These are phyloP conservation scores for Pleurotus tuber-regium DNA, from an alignment of 768 basidiomycete genomes.

Conservation along the genomic window DNA sequence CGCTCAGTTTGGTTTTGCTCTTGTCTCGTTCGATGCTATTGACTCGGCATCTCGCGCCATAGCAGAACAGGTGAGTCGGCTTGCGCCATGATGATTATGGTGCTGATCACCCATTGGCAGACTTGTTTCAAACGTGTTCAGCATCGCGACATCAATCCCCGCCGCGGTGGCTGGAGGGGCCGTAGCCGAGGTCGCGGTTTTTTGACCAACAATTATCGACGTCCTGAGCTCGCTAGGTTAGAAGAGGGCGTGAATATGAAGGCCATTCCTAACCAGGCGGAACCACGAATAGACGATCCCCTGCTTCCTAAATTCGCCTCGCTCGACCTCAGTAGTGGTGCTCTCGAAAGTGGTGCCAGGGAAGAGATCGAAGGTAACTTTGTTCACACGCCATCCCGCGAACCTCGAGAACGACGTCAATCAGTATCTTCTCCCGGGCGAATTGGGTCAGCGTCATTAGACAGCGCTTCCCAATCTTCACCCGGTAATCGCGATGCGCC, in stretches of 20 bases:
- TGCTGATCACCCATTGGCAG: background rate
- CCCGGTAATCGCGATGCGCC: background rate
- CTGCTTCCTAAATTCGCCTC: background rate
- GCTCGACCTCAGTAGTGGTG: background rate
- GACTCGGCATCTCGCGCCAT: conserved; percentile 70
- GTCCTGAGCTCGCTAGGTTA: background rate
- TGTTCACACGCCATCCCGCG: background rate
- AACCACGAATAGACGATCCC: too few species aligned
- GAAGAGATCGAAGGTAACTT: background rate
- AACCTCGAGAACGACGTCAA: background rate
- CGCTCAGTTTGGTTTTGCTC: conserved; percentile 72
- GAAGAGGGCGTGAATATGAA: background rate
- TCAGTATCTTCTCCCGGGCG: background rate
- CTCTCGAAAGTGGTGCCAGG: background rate
- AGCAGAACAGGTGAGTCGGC: conserved; percentile 49
- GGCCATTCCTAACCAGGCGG: background rate
- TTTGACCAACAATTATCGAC: background rate
- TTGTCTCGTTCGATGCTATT: conserved; percentile 66
- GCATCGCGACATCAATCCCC: background rate
- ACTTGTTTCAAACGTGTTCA: background rate
- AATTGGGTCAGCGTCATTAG: background rate
- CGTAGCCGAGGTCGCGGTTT: background rate
- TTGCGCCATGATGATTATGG: background rate
- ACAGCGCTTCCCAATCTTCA: background rate
- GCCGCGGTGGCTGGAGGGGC: background rate